Evolutionary conservation across 2,329 filamentous ascomycete genomes (phyloP).

Genomic region (Orbilia oligospora): DNA sequence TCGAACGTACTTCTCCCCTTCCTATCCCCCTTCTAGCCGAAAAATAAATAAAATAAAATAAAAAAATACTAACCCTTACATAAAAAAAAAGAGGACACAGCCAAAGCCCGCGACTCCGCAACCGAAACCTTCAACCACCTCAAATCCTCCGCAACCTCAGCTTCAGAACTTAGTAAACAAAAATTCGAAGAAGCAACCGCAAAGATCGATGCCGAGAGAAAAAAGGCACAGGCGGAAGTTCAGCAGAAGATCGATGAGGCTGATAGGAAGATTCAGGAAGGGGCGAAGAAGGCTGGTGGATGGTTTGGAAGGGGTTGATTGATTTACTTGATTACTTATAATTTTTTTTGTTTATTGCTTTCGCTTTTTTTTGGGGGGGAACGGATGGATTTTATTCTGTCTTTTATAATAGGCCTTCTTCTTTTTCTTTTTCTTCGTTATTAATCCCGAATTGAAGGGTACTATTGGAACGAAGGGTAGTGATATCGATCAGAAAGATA

Average conservation of each 20-base stretch:
- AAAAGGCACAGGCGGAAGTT: conserved; percentile 47
- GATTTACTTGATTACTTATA: neutral
- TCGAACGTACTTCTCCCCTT: conserved; percentile 42
- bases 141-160: conserved; percentile 44
- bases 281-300: conserved; percentile 48
- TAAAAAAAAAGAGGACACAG: conserved; percentile 33
- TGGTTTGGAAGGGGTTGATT: conserved; percentile 46
- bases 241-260: conserved; percentile 54
- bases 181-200: conserved; percentile 49
- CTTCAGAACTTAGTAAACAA: conserved; percentile 39
- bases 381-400: too few relatives aligned
- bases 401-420: too few relatives aligned
- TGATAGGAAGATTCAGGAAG: conserved; percentile 54
- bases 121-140: conserved; percentile 44
- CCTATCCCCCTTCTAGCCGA: neutral
- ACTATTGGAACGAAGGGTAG: too few relatives aligned
- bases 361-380: neutral
- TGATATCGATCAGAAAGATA: too few relatives aligned
- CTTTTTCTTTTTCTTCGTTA: too few relatives aligned
- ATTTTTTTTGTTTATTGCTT: neutral
- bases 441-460: too few relatives aligned
- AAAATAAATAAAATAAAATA: neutral
- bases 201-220: conserved; percentile 46
- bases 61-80: neutral
- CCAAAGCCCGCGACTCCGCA: conserved; percentile 54